These are phyloP conservation scores for Schizochytrium sp. DNA, from an alignment of 108 stramenopile species.

Conservation along the genomic window DNA sequence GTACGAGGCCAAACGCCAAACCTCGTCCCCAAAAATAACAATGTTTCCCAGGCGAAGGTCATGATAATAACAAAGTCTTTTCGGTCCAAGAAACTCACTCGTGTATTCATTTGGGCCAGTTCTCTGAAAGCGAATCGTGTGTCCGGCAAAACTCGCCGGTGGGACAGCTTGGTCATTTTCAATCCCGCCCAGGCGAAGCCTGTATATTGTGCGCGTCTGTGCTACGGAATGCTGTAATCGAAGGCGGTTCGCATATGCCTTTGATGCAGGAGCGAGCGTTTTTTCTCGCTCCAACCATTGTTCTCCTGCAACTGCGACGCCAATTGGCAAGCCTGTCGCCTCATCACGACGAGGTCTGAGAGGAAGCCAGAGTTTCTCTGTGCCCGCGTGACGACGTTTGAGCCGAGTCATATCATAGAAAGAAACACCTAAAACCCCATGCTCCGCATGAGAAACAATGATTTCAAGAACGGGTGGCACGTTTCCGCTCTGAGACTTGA, in stretches of 20 bases:
- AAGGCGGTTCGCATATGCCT: background rate
- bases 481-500: background rate
- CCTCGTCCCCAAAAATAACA: background rate
- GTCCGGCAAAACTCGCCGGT: background rate
- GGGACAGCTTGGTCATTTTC: background rate
- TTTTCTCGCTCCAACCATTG: background rate
- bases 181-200: too few relatives aligned
- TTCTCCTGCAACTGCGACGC: background rate
- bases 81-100: background rate
- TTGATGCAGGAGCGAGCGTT: background rate
- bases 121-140: background rate
- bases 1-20: background rate
- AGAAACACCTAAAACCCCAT: background rate
- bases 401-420: background rate
- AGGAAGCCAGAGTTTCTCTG: background rate
- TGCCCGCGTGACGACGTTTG: background rate
- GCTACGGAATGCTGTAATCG: background rate
- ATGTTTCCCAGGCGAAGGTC: background rate
- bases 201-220: too few relatives aligned
- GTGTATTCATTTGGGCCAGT: background rate
- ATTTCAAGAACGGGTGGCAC: background rate
- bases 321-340: background rate
- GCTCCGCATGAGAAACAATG: background rate
- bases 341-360: background rate
- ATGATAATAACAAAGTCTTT: background rate